Evolutionary conservation across 257 asterid species (phyloP).

Genomic region (Solanum dulcamara): DNA sequence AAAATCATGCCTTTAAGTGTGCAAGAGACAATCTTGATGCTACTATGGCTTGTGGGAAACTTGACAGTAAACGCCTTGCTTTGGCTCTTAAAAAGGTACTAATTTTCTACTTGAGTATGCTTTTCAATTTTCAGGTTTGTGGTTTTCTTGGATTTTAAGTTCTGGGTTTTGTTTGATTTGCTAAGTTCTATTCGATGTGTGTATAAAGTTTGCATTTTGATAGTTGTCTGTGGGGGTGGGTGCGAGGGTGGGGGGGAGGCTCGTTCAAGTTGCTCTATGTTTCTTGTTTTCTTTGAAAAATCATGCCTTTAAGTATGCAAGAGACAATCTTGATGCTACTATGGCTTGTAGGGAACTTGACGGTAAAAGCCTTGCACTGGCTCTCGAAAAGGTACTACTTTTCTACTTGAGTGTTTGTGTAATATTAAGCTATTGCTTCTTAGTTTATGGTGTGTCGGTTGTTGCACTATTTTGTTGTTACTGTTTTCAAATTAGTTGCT

Average conservation of each 20-base stretch:
- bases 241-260: fast-evolving
- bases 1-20: slow-evolving; percentile 56
- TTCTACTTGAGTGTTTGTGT: not conserved
- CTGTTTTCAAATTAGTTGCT: not conserved
- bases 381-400: not conserved
- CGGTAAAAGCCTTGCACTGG: not conserved
- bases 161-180: not conserved
- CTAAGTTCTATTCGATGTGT: not conserved
- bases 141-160: not conserved
- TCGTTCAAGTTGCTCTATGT: not conserved
- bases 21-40: slow-evolving; percentile 40
- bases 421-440: not conserved
- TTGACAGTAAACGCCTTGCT: slow-evolving; percentile 75
- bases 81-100: slow-evolving; percentile 72
- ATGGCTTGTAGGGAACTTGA: not conserved
- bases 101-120: not conserved
- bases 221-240: not conserved
- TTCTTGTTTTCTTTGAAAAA: slow-evolving; percentile 29
- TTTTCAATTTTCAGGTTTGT: not conserved
- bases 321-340: slow-evolving; percentile 9
- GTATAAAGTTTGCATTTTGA: not conserved
- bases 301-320: slow-evolving; percentile 44
- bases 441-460: not conserved
- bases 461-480: not conserved
- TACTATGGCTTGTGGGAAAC: slow-evolving; percentile 51